Evolutionary conservation across 805 yeast genomes (phyloP), one percentile per base, ranked within the genome.

Genomic region (Saccharomyces cerevisiae): DNA sequence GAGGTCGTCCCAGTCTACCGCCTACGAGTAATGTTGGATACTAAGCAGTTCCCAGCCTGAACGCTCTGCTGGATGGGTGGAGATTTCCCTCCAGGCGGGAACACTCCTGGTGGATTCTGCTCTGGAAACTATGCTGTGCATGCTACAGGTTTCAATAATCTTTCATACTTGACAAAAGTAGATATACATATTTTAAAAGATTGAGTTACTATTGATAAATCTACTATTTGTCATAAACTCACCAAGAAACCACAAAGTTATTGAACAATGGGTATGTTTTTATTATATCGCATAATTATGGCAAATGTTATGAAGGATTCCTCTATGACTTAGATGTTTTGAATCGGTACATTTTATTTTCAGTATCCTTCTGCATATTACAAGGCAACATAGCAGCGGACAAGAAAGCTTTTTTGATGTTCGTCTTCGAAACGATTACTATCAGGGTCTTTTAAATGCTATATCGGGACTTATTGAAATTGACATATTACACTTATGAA

Each of bases 211-310:
- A 36, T 36, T 36, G 17, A 17, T 17, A 17, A 17, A 36, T 6
- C 24, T 36, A 1, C 24, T 36, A 36, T 17, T 36, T 36, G 2
- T 1, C 22, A 8, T 17, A 36, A 8, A 36, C 9, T 2, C 6
- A 14, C 46, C 53, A 55, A 59, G 62, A 62, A 62, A 65, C 69
- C 70, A 65, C 56, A 58, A 59, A 56, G 64, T 63, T 69, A 65
- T 63, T 61, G 61, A 64, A 61, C 67, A 69, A 69, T 69, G 72
- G 72, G 72, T 68, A 68, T 68, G 71, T 68, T 47, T 47, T 21
- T 36, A 17, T 36, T 17, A 36, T 36, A 17, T 8, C 17, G 17
- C 24, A 17, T 24, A 13, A 36, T 36, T 6, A 36, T 36, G 43
- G 43, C 43, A 36, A 21, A 17, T 17, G 17, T 17, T n/a, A 17